Conservation (phyloP, 2,329 filamentous ascomycete species). For the Metarhizium guizhouense region DNA sequence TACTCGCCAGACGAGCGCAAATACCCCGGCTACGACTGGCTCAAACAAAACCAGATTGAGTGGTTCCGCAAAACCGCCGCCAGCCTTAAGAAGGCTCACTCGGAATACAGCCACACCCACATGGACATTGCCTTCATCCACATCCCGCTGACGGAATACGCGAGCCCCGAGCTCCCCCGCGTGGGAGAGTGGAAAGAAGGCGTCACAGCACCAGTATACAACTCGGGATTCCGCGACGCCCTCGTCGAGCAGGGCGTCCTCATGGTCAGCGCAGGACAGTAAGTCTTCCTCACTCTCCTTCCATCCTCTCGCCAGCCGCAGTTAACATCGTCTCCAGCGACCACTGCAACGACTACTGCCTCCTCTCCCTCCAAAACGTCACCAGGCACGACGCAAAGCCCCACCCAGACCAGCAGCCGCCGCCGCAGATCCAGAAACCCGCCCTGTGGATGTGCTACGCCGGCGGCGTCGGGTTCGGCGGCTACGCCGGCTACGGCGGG, state of each 20-base stretch:
- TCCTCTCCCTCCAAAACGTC: slow-evolving; percentile 44
- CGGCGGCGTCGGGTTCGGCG: slow-evolving; percentile 84
- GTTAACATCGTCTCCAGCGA: slow-evolving; percentile 45
- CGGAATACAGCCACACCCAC: slow-evolving; percentile 81
- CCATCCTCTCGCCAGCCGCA: neutral
- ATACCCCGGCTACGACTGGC: slow-evolving; percentile 93
- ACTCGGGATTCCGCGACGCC: slow-evolving; percentile 87
- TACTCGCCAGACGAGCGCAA: slow-evolving; percentile 85
- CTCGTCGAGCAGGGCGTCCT: slow-evolving; percentile 77
- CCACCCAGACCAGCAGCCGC: slow-evolving; percentile 4
- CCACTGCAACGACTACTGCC: slow-evolving; percentile 95
- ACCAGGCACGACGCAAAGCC: slow-evolving; percentile 6
- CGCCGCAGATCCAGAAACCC: slow-evolving; percentile 32
- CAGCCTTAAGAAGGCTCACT: slow-evolving; percentile 65
- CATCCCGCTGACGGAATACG: slow-evolving; percentile 89
- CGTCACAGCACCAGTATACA: slow-evolving; percentile 81
- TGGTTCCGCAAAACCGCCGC: slow-evolving; percentile 83
- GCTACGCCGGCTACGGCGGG: slow-evolving; percentile 84
- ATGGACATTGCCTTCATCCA: slow-evolving; percentile 97
- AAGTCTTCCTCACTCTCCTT: slow-evolving; percentile 27
- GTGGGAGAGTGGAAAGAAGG: slow-evolving; percentile 68
- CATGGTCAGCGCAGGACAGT: slow-evolving; percentile 88
- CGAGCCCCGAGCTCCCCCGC: slow-evolving; percentile 47
- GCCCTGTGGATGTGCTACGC: slow-evolving; percentile 98
- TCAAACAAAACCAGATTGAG: slow-evolving; percentile 86